phyloP scores from a whole-genome alignment of 176 grass and related monocot species.

The Hsuehochloa calcarea region DNA sequence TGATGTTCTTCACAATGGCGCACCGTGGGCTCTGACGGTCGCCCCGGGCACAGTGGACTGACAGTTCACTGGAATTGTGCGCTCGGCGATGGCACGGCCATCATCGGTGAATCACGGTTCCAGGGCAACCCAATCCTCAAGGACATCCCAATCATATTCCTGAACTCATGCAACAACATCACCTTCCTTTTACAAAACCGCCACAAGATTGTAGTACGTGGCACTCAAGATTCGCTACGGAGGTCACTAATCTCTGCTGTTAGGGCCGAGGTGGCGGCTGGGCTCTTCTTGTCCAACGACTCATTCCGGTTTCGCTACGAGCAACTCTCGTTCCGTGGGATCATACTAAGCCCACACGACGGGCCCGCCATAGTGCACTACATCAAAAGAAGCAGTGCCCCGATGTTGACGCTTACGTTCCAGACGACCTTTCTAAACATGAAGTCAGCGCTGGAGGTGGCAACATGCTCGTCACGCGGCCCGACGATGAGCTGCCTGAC shows the following conservation, averaged over 20 bases:
- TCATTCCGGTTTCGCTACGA: background rate
- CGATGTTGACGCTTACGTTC: conserved; percentile 37
- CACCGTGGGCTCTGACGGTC: conserved; percentile 44
- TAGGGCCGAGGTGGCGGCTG: too few relatives aligned
- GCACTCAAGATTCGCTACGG: background rate
- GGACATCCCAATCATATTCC: conserved; percentile 13
- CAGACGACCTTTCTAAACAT: conserved; percentile 14
- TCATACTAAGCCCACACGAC: conserved; percentile 13
- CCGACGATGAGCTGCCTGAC: background rate
- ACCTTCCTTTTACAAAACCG: background rate
- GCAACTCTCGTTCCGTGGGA: conserved; percentile 28
- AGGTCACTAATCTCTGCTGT: too few relatives aligned
- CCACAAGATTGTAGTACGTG: conserved; percentile 30
- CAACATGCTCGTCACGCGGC: conserved; percentile 36
- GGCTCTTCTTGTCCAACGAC: conserved; percentile 41
- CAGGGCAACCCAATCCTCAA: background rate
- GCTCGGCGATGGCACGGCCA: conserved; percentile 10
- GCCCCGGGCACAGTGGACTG: conserved; percentile 29
- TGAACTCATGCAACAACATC: background rate
- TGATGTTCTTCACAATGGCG: conserved; percentile 16
- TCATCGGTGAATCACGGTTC: conserved; percentile 29
- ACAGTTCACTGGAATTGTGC: conserved; percentile 1
- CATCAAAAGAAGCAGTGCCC: conserved; percentile 18
- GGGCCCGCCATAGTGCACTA: conserved; percentile 25
- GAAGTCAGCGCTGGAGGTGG: conserved; percentile 4